phyloP scores from a whole-genome alignment of 768 basidiomycete species.

The Cubamyces sp. region DNA sequence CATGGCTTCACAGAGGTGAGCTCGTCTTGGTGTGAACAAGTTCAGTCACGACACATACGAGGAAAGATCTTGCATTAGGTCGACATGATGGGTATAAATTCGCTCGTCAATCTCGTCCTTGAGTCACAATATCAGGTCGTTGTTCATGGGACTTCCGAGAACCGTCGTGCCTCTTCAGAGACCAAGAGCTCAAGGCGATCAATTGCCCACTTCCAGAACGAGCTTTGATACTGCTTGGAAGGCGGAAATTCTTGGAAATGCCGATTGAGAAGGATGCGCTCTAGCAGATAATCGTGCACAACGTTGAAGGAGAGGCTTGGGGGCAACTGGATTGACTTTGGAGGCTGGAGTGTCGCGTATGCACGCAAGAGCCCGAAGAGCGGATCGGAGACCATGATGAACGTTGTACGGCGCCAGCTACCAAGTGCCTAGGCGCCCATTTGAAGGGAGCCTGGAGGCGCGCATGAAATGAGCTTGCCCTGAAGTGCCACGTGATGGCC shows the following conservation, averaged over 20 bases:
- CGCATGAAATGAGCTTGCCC: conserved; percentile 26
- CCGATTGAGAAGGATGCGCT: conserved; percentile 50
- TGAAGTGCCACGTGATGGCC: conserved; percentile 34
- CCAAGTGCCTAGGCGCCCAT: background rate
- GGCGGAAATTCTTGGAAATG: conserved; percentile 67
- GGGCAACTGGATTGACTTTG: conserved; percentile 42
- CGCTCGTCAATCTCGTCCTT: conserved; percentile 68
- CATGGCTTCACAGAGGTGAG: conserved; percentile 3
- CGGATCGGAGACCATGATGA: conserved; percentile 12
- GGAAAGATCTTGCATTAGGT: conserved; percentile 42
- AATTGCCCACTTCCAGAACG: conserved; percentile 79
- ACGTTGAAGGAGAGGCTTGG: conserved; percentile 37
- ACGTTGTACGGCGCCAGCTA: background rate
- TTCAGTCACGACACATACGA: conserved; percentile 32
- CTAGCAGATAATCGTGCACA: conserved; percentile 61
- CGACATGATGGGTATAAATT: conserved; percentile 66
- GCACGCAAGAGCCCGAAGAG: conserved; percentile 45
- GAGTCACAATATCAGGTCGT: conserved; percentile 8
- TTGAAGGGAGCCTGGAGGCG: background rate
- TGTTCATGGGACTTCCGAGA: background rate
- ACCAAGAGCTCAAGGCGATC: conserved; percentile 51
- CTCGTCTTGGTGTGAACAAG: background rate
- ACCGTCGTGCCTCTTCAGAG: conserved; percentile 50
- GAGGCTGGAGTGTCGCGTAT: conserved; percentile 56
- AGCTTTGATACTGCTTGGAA: conserved; percentile 59